Percentiles rank a stretch among this genome's conserved stretches.
phyloP scores from a whole-genome alignment of 2,329 filamentous ascomycete species.

The Ophiosphaerella korrae region DNA sequence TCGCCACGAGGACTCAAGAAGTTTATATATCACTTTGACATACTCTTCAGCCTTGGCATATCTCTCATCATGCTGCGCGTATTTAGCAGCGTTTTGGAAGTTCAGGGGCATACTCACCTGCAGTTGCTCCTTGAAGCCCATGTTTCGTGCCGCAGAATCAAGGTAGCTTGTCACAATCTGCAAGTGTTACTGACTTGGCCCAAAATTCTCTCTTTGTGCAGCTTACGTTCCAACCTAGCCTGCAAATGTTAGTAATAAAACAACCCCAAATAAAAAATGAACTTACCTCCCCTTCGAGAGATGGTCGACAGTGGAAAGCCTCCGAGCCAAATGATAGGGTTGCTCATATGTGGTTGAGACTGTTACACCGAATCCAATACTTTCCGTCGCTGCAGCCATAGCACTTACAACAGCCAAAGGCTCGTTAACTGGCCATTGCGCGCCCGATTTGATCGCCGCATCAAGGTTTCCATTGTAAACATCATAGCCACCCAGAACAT shows the following conservation, averaged over 20 bases:
- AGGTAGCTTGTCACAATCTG: slow-evolving; percentile 71
- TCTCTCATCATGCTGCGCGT: slow-evolving; percentile 65
- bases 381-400: slow-evolving; percentile 71
- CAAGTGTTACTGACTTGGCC: neutral
- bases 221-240: slow-evolving; percentile 30
- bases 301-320: slow-evolving; percentile 71
- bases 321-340: slow-evolving; percentile 68
- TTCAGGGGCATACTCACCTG: slow-evolving; percentile 59
- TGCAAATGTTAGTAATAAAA: slow-evolving; percentile 7
- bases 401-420: slow-evolving; percentile 67
- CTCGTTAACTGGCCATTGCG: slow-evolving; percentile 75
- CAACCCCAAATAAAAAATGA: neutral
- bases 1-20: slow-evolving; percentile 70
- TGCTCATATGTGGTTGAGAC: slow-evolving; percentile 71
- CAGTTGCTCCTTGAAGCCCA: slow-evolving; percentile 62
- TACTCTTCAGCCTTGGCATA: slow-evolving; percentile 74
- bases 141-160: slow-evolving; percentile 68
- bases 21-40: slow-evolving; percentile 70
- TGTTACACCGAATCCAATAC: slow-evolving; percentile 71
- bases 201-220: no score
- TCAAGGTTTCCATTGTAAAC: slow-evolving; percentile 69
- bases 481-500: slow-evolving; percentile 65
- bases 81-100: slow-evolving; percentile 59
- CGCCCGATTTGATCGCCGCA: slow-evolving; percentile 65
- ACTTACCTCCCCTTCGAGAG: slow-evolving; percentile 63